Evolutionary conservation across 306 rosid species (phyloP), one percentile per base, ranked within the genome.

Genomic region (Crataegus laevigata): DNA sequence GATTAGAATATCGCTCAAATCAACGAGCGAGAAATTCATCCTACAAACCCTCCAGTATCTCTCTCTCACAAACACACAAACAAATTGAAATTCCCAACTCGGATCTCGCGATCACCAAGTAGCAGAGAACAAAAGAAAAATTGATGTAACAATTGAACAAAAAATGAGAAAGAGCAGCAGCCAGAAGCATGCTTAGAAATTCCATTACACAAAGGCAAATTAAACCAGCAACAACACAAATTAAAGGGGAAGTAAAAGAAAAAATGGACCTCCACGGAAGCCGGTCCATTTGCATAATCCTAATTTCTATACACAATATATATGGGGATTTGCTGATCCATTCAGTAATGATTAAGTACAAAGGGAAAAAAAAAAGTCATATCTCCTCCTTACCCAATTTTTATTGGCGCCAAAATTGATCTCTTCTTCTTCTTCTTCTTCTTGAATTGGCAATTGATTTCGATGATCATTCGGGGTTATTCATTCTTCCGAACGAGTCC

Each of bases 401-500:
- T 32, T 50, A 65, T 65, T 65, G 42, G 50, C 62, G 38, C 71
- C 73, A 72, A 77, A 76, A 63, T 63, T 30, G 43, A 8, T 63
- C 42, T 30, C 40, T 45, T 45, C 17, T 0, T 67, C 30, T 24
- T 17, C 40, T 28, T 63, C 68, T 25, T 78, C 21, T 50, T 50
- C 8, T n/a, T n/a, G n/a, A 50, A 50, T 50, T 50, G 54, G 54
- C 54, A 50, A 50, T 50, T 50, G 54, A 50, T 50, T 50, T 50
- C 8, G 54, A 50, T 50, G 21, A 50, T 17, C 21, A 17, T 15
- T 15, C 54, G 21, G 54, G 54, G 54, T 74, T 47, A 76, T 54
- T 82, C 18, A 75, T 65, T 72, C 86, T 83, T 29, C 86, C 90
- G 36, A 86, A 76, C 61, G 88, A 84, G 50, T 87, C 93, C 61